phyloP scores from a whole-genome alignment of 129 eudicot genomes.

The Flaveria trinervia region DNA sequence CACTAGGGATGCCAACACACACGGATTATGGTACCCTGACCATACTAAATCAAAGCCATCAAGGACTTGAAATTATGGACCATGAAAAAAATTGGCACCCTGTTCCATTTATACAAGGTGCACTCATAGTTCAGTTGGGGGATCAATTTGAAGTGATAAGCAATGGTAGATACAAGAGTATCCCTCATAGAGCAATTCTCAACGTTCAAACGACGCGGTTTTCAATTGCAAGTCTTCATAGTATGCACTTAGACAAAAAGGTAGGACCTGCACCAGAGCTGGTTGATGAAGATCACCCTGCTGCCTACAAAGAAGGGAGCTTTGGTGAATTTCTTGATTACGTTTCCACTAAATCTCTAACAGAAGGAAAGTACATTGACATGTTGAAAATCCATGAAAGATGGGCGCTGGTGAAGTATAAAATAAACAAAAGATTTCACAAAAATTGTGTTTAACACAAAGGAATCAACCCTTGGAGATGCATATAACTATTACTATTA shows the following conservation, averaged over 20 bases:
- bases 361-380: constrained; percentile 58
- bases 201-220: constrained; percentile 43
- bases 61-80: constrained; percentile 64
- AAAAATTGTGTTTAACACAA: not conserved
- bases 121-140: constrained; percentile 58
- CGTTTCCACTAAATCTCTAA: constrained; percentile 44
- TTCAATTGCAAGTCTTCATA: constrained; percentile 77
- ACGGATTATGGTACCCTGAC: constrained; percentile 60
- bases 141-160: constrained; percentile 73
- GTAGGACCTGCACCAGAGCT: constrained; percentile 58
- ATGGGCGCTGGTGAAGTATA: constrained; percentile 9
- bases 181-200: constrained; percentile 53
- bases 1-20: constrained; percentile 74
- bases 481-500: not conserved
- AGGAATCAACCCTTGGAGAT: not conserved
- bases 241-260: constrained; percentile 50
- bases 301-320: constrained; percentile 62
- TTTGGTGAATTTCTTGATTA: constrained; percentile 59
- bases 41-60: constrained; percentile 50
- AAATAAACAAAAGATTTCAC: not conserved
- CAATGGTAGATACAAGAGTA: constrained; percentile 63
- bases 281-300: constrained; percentile 54
- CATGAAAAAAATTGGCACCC: constrained; percentile 51
- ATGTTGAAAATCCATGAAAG: constrained; percentile 41
- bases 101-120: constrained; percentile 52